Evolutionary conservation across 441 rosid species (phyloP), one percentile per base, ranked within the genome.

Genomic region (Corymbia citriodora): DNA sequence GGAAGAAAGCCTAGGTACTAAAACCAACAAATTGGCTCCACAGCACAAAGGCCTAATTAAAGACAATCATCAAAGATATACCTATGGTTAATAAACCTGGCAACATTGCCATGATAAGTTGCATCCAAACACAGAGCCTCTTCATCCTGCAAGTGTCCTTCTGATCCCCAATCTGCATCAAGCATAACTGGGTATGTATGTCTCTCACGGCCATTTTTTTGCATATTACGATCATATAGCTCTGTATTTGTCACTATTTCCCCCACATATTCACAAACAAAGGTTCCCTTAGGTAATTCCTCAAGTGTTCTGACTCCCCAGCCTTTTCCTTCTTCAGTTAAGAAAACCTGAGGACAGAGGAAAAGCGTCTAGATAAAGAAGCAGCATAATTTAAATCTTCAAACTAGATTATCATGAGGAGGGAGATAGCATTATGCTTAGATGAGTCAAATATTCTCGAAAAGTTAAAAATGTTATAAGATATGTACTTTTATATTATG

Each of bases 91-190:
- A 98, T 95, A 92, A 98, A 98, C 91, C 99, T 93, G 29, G 99
- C 99, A 88, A 97, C 97, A 94, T 98, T 98, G 74, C 99, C 99
- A 90, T 92, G 92, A 89, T 89, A 65, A 23, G 99, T 96, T 74
- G 99, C 99, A 92, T 97, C 99, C 83, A 98, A 91, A 89, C 99
- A 97, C 90, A 98, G 98, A 61, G 99, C 99, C 86, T 98, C 99
- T 89, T 98, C 99, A 93, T 98, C 99, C 91, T 92, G 93, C 53
- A 98, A 91, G 89, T 92, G 74, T 92, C 87, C 94, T 90, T 97
- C 99, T 36, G 99, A 95, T 70, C 98, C 99, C 99, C 99, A 98
- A 87, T 97, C 99, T 53, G 99, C 99, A 94, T 98, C 99, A 54
- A 97, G 96, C 59, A 96, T 94, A 86, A 98, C 99, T 17, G 99